phyloP scores from a whole-genome alignment of 2,329 filamentous ascomycete genomes.

The Cryphonectria naterciae region DNA sequence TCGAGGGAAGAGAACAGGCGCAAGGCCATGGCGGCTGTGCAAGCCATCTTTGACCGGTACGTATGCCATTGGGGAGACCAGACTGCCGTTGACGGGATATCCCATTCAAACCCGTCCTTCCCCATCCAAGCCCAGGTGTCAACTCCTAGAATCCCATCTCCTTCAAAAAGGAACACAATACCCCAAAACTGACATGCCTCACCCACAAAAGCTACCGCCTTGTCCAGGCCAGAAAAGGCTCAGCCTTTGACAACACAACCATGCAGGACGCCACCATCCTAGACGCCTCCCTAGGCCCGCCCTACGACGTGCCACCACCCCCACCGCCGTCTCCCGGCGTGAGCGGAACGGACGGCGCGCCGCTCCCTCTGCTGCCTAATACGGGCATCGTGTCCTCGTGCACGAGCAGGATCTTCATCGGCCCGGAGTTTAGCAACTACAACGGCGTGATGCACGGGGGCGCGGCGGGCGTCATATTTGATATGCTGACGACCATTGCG shows the following conservation, averaged over 20 bases:
- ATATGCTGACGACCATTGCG: slow-evolving; percentile 56
- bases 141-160: not conserved
- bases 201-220: slow-evolving; percentile 29
- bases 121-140: not conserved
- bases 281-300: slow-evolving; percentile 35
- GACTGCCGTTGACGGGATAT: not conserved
- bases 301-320: slow-evolving; percentile 5
- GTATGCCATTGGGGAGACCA: not conserved
- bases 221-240: slow-evolving; percentile 24
- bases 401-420: slow-evolving; percentile 49
- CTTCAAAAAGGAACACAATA: not conserved
- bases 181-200: not conserved
- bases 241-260: slow-evolving; percentile 32
- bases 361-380: slow-evolving; percentile 20
- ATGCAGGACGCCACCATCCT: slow-evolving; percentile 35
- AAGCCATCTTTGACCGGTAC: slow-evolving; percentile 28
- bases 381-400: slow-evolving; percentile 36
- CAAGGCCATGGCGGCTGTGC: slow-evolving; percentile 25
- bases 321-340: not conserved
- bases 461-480: slow-evolving; percentile 57
- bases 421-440: slow-evolving; percentile 49
- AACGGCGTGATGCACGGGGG: slow-evolving; percentile 56
- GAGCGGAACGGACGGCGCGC: not conserved
- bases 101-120: not conserved
- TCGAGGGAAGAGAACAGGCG: slow-evolving; percentile 24